These are phyloP conservation scores for Pyrus betulifolia DNA, from an alignment of 306 rosid species.

Conservation along the genomic window DNA sequence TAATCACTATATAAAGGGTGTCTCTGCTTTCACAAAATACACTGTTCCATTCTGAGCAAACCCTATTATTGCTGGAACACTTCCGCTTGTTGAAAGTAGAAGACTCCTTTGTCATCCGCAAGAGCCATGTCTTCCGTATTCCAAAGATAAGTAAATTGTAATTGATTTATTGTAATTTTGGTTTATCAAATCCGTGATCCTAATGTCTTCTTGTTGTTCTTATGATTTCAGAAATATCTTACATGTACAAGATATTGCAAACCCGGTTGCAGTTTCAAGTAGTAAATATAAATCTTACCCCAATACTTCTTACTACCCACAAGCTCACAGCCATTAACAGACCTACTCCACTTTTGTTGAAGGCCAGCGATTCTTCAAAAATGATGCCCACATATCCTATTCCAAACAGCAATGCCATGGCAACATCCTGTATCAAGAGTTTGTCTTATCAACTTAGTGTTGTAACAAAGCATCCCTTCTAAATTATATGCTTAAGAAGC, in stretches of 20 bases:
- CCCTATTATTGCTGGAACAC: too few species aligned
- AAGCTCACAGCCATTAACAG: conserved; percentile 95
- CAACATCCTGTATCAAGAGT: conserved; percentile 56
- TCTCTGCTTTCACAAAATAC: too few species aligned
- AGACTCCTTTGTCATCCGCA: too few species aligned
- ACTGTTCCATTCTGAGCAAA: too few species aligned
- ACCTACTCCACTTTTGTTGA: conserved; percentile 93
- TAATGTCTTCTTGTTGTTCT: too few species aligned
- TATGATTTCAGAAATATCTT: too few species aligned
- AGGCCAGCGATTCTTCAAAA: conserved; percentile 91
- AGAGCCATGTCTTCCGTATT: too few species aligned
- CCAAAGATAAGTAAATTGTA: too few species aligned
- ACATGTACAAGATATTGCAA: background rate
- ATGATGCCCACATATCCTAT: conserved; percentile 94
- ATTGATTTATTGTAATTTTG: too few species aligned
- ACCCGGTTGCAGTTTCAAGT: background rate
- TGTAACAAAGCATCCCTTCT: background rate
- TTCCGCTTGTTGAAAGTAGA: too few species aligned
- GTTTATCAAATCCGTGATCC: too few species aligned
- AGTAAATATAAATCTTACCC: conserved; percentile 43
- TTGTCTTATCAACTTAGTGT: conserved; percentile 9
- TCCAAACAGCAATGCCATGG: conserved; percentile 83
- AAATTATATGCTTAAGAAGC: background rate
- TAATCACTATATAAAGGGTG: too few species aligned
- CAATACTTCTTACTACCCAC: conserved; percentile 86